These are phyloP conservation scores for Pythium grandisporangium DNA, from an alignment of 352 stramenopile genomes.

Conservation along the genomic window DNA sequence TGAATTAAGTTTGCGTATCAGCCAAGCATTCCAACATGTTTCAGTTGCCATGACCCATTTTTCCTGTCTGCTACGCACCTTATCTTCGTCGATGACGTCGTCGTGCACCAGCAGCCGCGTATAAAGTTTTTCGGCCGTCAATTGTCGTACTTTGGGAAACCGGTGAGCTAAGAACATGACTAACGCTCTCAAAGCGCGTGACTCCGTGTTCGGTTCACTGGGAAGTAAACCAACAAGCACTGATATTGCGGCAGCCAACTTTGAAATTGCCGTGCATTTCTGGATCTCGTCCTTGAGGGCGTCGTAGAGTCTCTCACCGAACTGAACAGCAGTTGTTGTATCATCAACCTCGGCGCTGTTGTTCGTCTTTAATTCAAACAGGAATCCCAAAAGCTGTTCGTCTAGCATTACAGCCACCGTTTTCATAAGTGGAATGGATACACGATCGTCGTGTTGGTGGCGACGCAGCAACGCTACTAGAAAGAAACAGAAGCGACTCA, in stretches of 20 bases:
- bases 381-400: conserved; percentile 36
- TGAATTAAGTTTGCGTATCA: too few relatives aligned
- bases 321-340: too few relatives aligned
- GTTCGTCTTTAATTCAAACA: conserved; percentile 35
- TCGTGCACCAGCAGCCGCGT: conserved; percentile 70
- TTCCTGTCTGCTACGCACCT: conserved; percentile 44
- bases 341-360: too few relatives aligned
- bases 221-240: conserved; percentile 68
- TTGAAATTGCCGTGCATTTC: conserved; percentile 44
- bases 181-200: conserved; percentile 51
- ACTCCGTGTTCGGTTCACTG: conserved; percentile 43
- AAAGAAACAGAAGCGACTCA: conserved; percentile 59
- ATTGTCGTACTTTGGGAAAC: conserved; percentile 80
- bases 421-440: conserved; percentile 85
- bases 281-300: conserved; percentile 63
- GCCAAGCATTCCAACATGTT: too few relatives aligned
- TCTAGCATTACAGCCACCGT: conserved; percentile 72
- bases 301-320: conserved; percentile 51
- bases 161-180: conserved; percentile 74
- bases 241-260: conserved; percentile 55
- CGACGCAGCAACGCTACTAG: conserved; percentile 51
- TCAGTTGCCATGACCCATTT: too few relatives aligned
- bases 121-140: conserved; percentile 78
- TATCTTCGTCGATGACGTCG: conserved; percentile 50
- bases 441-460: conserved; percentile 62